Percentiles rank a stretch among this genome's conserved stretches.
These are phyloP conservation scores for Purpureocillium takamizusanense DNA, from an alignment of 2,329 filamentous ascomycete genomes.

Conservation along the genomic window DNA sequence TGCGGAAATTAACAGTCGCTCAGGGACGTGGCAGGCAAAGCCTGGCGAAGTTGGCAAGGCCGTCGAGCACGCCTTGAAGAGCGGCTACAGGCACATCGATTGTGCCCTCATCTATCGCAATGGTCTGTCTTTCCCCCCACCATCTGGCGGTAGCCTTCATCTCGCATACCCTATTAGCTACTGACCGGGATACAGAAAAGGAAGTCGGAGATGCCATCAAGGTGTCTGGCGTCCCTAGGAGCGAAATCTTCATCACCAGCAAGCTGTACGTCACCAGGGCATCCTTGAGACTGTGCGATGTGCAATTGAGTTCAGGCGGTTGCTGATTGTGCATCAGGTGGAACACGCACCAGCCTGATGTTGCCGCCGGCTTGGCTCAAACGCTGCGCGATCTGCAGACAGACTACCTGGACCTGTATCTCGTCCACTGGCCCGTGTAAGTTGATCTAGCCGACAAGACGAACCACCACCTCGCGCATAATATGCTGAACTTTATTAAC, in stretches of 20 bases:
- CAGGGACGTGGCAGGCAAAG: no score
- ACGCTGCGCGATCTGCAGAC: conserved; percentile 32
- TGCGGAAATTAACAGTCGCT: no score
- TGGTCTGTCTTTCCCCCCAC: no score
- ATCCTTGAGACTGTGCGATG: no score
- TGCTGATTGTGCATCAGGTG: conserved; percentile 12
- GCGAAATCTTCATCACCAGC: conserved; percentile 43
- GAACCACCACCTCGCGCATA: conserved; percentile 1
- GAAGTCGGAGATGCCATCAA: no score
- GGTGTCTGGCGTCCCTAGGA: conserved; percentile 4
- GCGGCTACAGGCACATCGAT: conserved; percentile 34
- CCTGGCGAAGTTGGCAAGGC: not conserved
- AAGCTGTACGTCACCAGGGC: conserved; percentile 40
- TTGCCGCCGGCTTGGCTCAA: conserved; percentile 32
- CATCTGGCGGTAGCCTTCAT: no score
- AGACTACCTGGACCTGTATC: conserved; percentile 35
- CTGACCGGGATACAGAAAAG: no score
- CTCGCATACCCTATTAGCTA: no score
- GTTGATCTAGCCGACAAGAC: not conserved
- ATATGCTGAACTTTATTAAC: no score
- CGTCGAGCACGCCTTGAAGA: conserved; percentile 28
- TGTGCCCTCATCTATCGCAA: conserved; percentile 35
- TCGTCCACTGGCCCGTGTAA: conserved; percentile 45
- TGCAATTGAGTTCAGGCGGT: no score
- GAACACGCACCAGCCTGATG: conserved; percentile 47